Conservation (phyloP, 148 eudicot genomes). For the Fagopyrum esculentum region DNA sequence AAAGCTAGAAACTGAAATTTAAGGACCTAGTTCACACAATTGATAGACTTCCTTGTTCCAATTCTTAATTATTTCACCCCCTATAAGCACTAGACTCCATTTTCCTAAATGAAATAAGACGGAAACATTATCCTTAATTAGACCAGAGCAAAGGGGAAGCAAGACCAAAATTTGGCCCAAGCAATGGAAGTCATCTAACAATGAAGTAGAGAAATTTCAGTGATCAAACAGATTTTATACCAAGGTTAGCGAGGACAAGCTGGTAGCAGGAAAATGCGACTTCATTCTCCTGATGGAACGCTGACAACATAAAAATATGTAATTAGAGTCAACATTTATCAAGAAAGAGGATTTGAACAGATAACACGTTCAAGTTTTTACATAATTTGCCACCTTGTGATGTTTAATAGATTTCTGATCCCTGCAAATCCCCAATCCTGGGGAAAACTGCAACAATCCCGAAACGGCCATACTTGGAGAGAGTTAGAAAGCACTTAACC, state of each 20-base stretch:
- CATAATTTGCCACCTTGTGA: conserved; percentile 2
- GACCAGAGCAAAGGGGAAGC: not conserved
- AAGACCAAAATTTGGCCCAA: not conserved
- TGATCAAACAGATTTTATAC: conserved; percentile 5
- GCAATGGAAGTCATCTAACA: not conserved
- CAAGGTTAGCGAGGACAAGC: not conserved
- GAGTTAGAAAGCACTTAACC: not conserved
- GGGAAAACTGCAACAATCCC: conserved; percentile 9
- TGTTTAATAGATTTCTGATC: not conserved
- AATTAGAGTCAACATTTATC: not conserved
- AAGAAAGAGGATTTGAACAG: not conserved
- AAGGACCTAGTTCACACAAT: not conserved
- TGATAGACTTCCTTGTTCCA: not conserved
- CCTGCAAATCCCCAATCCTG: conserved; percentile 5
- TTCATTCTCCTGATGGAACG: conserved; percentile 1
- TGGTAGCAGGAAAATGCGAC: conserved; percentile 5
- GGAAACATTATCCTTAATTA: not conserved
- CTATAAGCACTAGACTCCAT: not conserved
- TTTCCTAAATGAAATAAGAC: not conserved
- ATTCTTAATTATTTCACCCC: not conserved
- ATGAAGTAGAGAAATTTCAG: not conserved
- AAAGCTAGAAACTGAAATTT: not conserved
- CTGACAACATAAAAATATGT: not conserved
- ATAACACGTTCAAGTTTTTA: not conserved
- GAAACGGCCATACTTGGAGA: conserved; percentile 11